Evolutionary conservation across 2,329 filamentous ascomycete species (phyloP).

Genomic region (Pseudopithomyces chartarum): DNA sequence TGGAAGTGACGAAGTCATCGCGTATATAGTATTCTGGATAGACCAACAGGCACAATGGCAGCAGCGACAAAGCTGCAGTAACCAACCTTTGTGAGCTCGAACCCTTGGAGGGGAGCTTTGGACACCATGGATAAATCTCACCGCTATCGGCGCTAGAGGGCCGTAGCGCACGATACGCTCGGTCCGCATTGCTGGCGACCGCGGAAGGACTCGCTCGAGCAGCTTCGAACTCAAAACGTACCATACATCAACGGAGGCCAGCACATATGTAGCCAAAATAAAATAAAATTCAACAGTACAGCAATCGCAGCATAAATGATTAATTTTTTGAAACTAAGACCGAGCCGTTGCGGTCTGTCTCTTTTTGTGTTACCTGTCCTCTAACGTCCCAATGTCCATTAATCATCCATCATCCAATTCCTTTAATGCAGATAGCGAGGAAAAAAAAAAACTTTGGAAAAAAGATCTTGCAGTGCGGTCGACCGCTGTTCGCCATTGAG

Average conservation of each 20-base stretch:
- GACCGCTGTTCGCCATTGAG: neutral
- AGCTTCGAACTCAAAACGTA: neutral
- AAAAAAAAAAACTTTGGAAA: neutral
- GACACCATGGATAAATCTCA: neutral
- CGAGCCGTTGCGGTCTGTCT: neutral
- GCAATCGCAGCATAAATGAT: neutral
- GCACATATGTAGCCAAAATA: too few species aligned
- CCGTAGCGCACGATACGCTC: neutral
- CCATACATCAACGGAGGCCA: neutral
- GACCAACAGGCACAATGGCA: neutral
- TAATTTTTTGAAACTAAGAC: neutral
- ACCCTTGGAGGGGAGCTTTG: neutral
- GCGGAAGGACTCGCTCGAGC: neutral
- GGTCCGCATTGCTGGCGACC: neutral
- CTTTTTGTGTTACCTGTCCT: neutral
- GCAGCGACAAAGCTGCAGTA: neutral
- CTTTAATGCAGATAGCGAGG: neutral
- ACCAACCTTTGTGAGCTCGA: neutral
- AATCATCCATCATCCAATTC: neutral
- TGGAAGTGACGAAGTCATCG: constrained; percentile 66
- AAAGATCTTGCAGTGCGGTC: neutral
- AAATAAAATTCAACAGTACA: neutral
- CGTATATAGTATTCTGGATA: neutral
- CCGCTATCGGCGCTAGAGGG: constrained; percentile 4
- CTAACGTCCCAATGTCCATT: neutral